Evolutionary conservation across 164 flowering plant genomes (phyloP).

Genomic region (Magnolia sinica): DNA sequence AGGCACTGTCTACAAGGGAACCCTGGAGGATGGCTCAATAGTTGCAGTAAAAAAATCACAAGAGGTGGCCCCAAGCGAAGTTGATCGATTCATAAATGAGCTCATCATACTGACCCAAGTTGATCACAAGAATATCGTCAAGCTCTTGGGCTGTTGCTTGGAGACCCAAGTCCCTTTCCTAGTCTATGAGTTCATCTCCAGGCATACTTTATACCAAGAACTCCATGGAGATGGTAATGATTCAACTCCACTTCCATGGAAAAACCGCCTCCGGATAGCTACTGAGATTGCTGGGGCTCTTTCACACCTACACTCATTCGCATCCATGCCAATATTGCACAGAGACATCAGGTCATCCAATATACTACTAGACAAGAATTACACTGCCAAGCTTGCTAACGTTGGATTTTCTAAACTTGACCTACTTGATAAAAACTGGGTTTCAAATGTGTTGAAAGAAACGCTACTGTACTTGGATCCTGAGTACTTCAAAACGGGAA

Average conservation of each 20-base stretch:
- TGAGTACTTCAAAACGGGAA: constrained; percentile 8
- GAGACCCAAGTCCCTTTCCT: constrained; percentile 16
- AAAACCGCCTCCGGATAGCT: background rate
- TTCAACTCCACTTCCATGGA: constrained; percentile 1
- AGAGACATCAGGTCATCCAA: constrained; percentile 14
- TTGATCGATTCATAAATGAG: constrained; percentile 22
- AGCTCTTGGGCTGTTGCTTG: constrained; percentile 21
- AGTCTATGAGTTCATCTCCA: constrained; percentile 12
- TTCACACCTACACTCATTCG: constrained; percentile 9
- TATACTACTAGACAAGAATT: constrained; percentile 8
- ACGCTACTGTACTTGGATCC: constrained; percentile 15
- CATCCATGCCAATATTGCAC: constrained; percentile 13
- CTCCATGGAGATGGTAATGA: background rate
- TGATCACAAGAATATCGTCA: constrained; percentile 15
- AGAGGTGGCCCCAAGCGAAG: constrained; percentile 8
- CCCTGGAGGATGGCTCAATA: constrained; percentile 5
- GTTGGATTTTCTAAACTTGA: constrained; percentile 8
- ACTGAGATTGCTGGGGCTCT: constrained; percentile 13
- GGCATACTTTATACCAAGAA: constrained; percentile 2
- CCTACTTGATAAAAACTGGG: background rate
- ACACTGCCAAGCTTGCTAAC: constrained; percentile 11
- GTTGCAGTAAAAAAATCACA: constrained; percentile 20
- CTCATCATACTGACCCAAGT: constrained; percentile 16
- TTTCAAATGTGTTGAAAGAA: constrained; percentile 2
- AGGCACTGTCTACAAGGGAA: constrained; percentile 20